phyloP scores from a whole-genome alignment of 495 filamentous ascomycete species.

The Stereocaulon alpinum region DNA sequence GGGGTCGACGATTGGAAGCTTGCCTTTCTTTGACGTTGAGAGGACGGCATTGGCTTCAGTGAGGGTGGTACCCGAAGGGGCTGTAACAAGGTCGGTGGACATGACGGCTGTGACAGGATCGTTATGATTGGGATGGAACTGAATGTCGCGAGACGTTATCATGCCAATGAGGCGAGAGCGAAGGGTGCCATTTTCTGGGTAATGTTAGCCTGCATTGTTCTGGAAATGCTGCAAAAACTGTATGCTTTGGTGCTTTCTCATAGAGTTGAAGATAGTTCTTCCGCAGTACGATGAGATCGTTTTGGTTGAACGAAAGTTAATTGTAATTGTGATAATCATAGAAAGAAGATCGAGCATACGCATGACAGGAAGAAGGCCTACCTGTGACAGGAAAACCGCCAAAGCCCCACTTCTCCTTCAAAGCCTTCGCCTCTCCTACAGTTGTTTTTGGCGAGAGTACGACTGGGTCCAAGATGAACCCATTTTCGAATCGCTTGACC shows the following conservation, averaged over 20 bases:
- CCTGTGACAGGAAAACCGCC: conserved; percentile 98
- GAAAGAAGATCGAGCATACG: conserved; percentile 24
- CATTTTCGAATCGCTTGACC: conserved; percentile 98
- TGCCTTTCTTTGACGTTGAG: conserved; percentile 94
- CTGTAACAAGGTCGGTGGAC: conserved; percentile 91
- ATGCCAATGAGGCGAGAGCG: conserved; percentile 93
- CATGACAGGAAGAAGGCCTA: conserved; percentile 41
- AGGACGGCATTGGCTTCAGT: conserved; percentile 88
- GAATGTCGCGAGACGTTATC: conserved; percentile 93
- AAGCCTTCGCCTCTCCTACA: conserved; percentile 77
- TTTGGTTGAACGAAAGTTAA: conserved; percentile 99
- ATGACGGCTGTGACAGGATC: conserved; percentile 83
- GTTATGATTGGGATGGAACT: conserved; percentile 65
- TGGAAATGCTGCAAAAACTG: neutral
- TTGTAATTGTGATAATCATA: conserved; percentile 64
- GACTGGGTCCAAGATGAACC: conserved; percentile 94
- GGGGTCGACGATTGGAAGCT: conserved; percentile 89
- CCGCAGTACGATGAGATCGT: conserved; percentile 80
- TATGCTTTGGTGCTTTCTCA: conserved; percentile 22
- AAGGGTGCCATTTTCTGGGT: conserved; percentile 76
- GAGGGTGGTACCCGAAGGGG: conserved; percentile 72
- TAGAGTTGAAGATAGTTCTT: conserved; percentile 43
- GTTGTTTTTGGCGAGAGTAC: conserved; percentile 81
- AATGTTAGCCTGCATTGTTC: conserved; percentile 8
- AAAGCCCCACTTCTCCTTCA: conserved; percentile 98